A percentile compares a stretch with the other conserved stretches of the same genome.
Evolutionary conservation across 148 eudicot species (phyloP).

Genomic region (Talinum fruticosum): DNA sequence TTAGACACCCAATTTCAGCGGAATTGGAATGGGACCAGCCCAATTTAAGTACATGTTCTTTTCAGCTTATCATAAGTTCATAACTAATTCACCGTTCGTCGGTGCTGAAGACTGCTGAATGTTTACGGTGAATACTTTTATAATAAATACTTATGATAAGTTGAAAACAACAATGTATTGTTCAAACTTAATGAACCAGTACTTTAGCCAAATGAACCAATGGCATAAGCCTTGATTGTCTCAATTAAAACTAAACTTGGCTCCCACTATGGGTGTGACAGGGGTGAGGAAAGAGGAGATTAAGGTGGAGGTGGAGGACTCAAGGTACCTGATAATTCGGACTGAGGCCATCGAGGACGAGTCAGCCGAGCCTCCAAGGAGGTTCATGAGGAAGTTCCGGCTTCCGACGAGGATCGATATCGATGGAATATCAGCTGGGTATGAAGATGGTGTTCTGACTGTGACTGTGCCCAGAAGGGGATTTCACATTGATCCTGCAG

Average conservation of each 20-base stretch:
- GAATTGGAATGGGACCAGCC: too few relatives aligned
- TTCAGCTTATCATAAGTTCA: too few relatives aligned
- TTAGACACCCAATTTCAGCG: too few relatives aligned
- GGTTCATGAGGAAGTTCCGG: conserved; percentile 62
- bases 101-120: too few relatives aligned
- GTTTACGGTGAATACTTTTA: too few relatives aligned
- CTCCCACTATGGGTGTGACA: conserved; percentile 10
- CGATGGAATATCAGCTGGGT: conserved; percentile 61
- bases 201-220: too few relatives aligned
- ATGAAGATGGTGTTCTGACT: conserved; percentile 64
- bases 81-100: too few relatives aligned
- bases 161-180: too few relatives aligned
- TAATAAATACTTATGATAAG: too few relatives aligned
- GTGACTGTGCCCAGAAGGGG: conserved; percentile 68
- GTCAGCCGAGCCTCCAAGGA: conserved; percentile 28
- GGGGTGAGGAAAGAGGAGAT: conserved; percentile 72
- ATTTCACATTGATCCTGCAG: conserved; percentile 48
- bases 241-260: not conserved
- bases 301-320: conserved; percentile 74
- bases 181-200: too few relatives aligned
- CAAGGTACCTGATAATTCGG: conserved; percentile 58
- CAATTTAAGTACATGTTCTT: too few relatives aligned
- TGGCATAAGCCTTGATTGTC: not conserved
- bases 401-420: conserved; percentile 54
- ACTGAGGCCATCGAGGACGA: conserved; percentile 36